A percentile compares a stretch with the other conserved stretches of the same genome.
These are phyloP conservation scores for Yamadazyma jaroonii DNA, from an alignment of 1,139 yeast genomes.

Conservation along the genomic window DNA sequence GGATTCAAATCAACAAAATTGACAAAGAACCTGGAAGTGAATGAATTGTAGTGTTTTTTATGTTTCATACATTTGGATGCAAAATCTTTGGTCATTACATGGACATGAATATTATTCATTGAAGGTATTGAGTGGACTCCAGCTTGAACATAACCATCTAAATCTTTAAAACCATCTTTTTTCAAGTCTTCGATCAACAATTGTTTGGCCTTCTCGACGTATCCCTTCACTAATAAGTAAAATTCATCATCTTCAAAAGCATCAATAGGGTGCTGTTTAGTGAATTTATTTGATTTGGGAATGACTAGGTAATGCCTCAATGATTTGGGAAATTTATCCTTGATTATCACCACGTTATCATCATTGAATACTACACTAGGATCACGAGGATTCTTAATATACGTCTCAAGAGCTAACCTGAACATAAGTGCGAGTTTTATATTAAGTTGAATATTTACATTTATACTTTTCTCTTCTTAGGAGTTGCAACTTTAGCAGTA, in stretches of 20 bases:
- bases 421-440: slow-evolving; percentile 14
- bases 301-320: slow-evolving; percentile 58
- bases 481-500: slow-evolving; percentile 8
- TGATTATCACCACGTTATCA: slow-evolving; percentile 52
- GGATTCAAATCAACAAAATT: slow-evolving; percentile 34
- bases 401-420: slow-evolving; percentile 30
- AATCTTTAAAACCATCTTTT: slow-evolving; percentile 17
- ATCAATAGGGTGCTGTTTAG: slow-evolving; percentile 50
- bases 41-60: slow-evolving; percentile 69
- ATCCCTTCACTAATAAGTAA: slow-evolving; percentile 28
- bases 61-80: slow-evolving; percentile 53
- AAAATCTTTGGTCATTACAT: slow-evolving; percentile 67
- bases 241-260: slow-evolving; percentile 41
- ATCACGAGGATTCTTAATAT: slow-evolving; percentile 30
- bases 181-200: slow-evolving; percentile 37
- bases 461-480: slow-evolving; percentile 17
- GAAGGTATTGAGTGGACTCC: slow-evolving; percentile 79
- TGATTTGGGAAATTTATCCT: slow-evolving; percentile 66
- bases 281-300: slow-evolving; percentile 45
- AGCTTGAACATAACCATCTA: slow-evolving; percentile 40
- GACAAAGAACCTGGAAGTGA: slow-evolving; percentile 64
- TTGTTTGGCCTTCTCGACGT: slow-evolving; percentile 43
- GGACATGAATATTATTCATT: slow-evolving; percentile 66
- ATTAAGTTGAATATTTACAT: slow-evolving; percentile 1
- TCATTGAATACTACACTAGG: slow-evolving; percentile 41